These are phyloP conservation scores for Megacollybia marginata DNA, from an alignment of 768 basidiomycete species.

Conservation along the genomic window DNA sequence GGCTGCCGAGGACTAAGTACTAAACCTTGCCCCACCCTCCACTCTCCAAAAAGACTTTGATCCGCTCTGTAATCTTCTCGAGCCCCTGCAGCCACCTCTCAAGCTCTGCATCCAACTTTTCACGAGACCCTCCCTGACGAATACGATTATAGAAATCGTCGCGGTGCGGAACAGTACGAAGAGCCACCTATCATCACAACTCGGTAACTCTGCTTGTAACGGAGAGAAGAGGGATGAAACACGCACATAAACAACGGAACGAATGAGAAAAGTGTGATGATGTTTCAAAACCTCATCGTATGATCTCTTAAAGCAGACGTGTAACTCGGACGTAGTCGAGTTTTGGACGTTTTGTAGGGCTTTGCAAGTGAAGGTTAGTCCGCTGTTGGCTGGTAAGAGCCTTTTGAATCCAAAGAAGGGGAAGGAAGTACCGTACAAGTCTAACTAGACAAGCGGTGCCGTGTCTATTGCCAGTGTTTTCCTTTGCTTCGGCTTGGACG, in stretches of 20 bases:
- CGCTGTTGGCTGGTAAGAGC: slow-evolving; percentile 29
- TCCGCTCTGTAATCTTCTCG: slow-evolving; percentile 39
- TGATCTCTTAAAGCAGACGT: slow-evolving; percentile 62
- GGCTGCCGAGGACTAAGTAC: slow-evolving; percentile 11
- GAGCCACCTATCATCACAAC: slow-evolving; percentile 35
- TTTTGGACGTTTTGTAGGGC: slow-evolving; percentile 61
- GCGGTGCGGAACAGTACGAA: slow-evolving; percentile 54
- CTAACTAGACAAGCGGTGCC: slow-evolving; percentile 59
- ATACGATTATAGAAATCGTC: slow-evolving; percentile 55
- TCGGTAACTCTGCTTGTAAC: slow-evolving; percentile 1
- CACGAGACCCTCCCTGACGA: slow-evolving; percentile 48
- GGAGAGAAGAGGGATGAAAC: background rate
- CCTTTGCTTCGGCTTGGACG: slow-evolving; percentile 41
- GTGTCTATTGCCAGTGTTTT: slow-evolving; percentile 25
- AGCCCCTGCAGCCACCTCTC: slow-evolving; percentile 55
- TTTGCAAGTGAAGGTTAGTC: slow-evolving; percentile 59
- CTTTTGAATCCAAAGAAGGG: background rate
- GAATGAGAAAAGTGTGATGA: slow-evolving; percentile 62
- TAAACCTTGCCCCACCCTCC: slow-evolving; percentile 48
- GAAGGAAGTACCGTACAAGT: slow-evolving; percentile 50
- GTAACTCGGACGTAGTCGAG: slow-evolving; percentile 45
- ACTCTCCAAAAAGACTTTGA: slow-evolving; percentile 45
- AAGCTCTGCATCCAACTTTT: slow-evolving; percentile 48
- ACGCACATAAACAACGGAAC: slow-evolving; percentile 55
- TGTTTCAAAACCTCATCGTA: slow-evolving; percentile 63